Conservation (phyloP, 176 grass and related monocot genomes). For the Juncus inflexus region DNA sequence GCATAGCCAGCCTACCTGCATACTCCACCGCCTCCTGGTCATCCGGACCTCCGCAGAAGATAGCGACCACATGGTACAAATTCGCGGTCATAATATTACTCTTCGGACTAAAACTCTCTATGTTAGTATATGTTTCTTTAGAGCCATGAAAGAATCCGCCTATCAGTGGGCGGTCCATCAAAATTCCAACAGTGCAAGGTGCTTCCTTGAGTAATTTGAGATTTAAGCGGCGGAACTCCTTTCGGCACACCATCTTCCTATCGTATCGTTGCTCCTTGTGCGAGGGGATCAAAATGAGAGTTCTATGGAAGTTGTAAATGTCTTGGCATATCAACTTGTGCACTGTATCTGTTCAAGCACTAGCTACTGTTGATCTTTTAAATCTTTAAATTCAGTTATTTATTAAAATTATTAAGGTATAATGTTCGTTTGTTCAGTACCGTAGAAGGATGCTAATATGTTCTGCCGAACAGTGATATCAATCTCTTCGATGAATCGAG, state of each 20-base stretch:
- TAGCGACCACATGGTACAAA: conserved; percentile 28
- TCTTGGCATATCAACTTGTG: conserved; percentile 50
- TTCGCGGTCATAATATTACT: neutral
- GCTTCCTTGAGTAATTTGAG: conserved; percentile 34
- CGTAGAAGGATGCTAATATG: conserved; percentile 30
- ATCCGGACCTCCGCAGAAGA: conserved; percentile 57
- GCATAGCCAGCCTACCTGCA: conserved; percentile 35
- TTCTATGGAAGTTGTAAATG: conserved; percentile 45
- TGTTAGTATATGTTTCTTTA: too few species aligned
- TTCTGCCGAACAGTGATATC: conserved; percentile 33
- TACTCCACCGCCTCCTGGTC: conserved; percentile 57
- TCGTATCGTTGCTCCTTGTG: conserved; percentile 69
- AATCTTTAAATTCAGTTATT: too few species aligned
- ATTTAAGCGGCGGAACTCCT: conserved; percentile 35
- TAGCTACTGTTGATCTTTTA: too few species aligned
- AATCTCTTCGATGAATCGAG: conserved; percentile 32
- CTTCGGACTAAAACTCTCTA: neutral
- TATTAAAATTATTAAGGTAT: too few species aligned
- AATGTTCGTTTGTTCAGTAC: too few species aligned
- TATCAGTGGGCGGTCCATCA: conserved; percentile 44
- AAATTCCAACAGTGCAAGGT: conserved; percentile 61
- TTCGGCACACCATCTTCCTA: conserved; percentile 46
- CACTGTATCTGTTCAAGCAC: conserved; percentile 31
- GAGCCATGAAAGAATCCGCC: neutral
- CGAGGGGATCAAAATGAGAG: conserved; percentile 51